Base-by-base conservation (phyloP, 129 eudicot species). In the Helianthus annuus region DNA sequence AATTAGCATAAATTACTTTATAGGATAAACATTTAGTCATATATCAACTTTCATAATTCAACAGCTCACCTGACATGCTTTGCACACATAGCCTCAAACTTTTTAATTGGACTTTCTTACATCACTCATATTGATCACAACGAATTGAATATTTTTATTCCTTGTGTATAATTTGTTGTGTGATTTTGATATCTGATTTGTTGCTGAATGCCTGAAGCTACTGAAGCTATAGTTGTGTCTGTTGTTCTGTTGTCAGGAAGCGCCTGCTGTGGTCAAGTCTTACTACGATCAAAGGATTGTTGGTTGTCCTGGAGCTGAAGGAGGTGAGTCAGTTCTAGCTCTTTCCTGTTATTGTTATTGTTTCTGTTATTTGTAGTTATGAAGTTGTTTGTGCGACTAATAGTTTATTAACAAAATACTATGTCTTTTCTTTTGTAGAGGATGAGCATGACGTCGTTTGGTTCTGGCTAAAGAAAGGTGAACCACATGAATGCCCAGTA, bases 371-470 rank as follows among this genome's bases (percentile, higher is more conserved):
- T 64, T 22, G 16, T 79, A 9, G 36, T 19, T 10, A 3, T 64
- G 38, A 32, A 56, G 32, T 5, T n/a, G 2, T 32, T 39, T 40
- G 1, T 62, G 7, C 48, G 13, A 27, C 22, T 48, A 27, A 17
- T 74, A 22, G 12, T 5, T 51, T 49, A 51, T 16, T 74, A 56
- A 55, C 34, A 46, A 27, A 27, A 59, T 64, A 2, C 9, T 24
- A 16, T 22, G 44, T 68, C 32, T 63, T 69, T 16, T 45, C 52
- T 48, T 40, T 52, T 6, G 12, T 46, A 94, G 98, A 94, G 77
- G 98, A 90, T 19, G 98, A 94, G 83, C 98, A 94, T 79, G 99
- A 94, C 81, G 96, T 94, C 76, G 97, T 88, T 69, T 94, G 99
- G 99, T 88, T 94, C 79, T 88, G 96, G 97, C 89, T 94, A 77